These are phyloP conservation scores for Clathrus columnatus DNA, from an alignment of 768 basidiomycete genomes.

Conservation along the genomic window DNA sequence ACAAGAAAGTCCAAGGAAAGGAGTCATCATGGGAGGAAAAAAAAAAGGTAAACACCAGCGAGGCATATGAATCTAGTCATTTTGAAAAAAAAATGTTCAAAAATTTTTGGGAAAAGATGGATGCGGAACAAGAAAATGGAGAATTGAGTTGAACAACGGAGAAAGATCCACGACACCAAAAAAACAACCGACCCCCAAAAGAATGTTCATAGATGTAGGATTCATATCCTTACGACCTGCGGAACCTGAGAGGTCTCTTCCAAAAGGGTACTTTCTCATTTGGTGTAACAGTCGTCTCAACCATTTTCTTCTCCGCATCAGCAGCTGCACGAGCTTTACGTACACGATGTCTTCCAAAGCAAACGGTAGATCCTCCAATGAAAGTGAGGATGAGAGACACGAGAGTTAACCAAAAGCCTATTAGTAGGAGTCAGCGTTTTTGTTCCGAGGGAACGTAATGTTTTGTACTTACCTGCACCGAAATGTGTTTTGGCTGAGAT, in stretches of 20 bases:
- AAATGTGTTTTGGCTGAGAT: slow-evolving; percentile 41
- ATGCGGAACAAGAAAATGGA: too few species aligned
- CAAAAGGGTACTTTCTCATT: not conserved
- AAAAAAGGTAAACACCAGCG: too few species aligned
- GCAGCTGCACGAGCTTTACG: slow-evolving; percentile 35
- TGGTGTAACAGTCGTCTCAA: not conserved
- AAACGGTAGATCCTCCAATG: slow-evolving; percentile 59
- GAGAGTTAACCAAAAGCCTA: slow-evolving; percentile 74
- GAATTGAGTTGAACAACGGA: too few species aligned
- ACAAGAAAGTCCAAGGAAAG: too few species aligned
- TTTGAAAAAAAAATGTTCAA: too few species aligned
- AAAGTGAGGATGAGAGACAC: slow-evolving; percentile 53
- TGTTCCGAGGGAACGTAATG: not conserved
- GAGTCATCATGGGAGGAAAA: too few species aligned
- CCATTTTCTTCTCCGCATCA: not conserved
- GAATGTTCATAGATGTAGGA: too few species aligned
- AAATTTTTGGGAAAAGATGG: too few species aligned
- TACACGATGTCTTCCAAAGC: slow-evolving; percentile 54
- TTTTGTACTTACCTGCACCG: slow-evolving; percentile 46
- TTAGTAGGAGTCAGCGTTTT: not conserved
- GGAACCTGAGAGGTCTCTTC: slow-evolving; percentile 6
- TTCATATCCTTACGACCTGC: slow-evolving; percentile 1
- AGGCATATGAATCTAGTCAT: too few species aligned
- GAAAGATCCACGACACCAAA: too few species aligned
- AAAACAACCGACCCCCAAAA: too few species aligned